Percentiles rank a stretch among this genome's conserved stretches.
Conservation (phyloP, 768 basidiomycete genomes). For the Cyclocybe cylindracea region DNA sequence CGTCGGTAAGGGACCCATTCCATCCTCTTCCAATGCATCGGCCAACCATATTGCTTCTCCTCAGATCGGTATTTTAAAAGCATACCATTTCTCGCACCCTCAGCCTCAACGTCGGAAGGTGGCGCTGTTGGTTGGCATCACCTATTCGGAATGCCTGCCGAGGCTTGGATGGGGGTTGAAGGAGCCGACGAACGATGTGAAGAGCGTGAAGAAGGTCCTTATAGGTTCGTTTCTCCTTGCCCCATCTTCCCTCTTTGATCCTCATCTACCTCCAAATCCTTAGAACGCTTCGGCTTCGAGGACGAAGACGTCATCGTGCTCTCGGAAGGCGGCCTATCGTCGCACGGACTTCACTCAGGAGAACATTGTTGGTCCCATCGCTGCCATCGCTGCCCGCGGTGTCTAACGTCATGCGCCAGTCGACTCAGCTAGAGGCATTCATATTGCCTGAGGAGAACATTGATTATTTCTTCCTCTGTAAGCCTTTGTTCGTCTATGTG, state of each 20-base stretch:
- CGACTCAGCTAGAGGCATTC: not conserved
- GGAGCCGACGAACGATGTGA: slow-evolving; percentile 5
- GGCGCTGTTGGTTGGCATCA: slow-evolving; percentile 15
- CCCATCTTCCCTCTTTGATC: no score
- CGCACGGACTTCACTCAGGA: not conserved
- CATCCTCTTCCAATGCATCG: no score
- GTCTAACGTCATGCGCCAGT: not conserved
- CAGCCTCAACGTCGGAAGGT: not conserved
- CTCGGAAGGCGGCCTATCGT: not conserved
- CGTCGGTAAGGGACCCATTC: no score
- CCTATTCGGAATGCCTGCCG: not conserved
- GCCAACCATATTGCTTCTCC: no score
- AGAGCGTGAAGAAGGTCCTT: slow-evolving; percentile 2
- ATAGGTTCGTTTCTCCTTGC: slow-evolving; percentile 3
- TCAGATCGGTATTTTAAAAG: no score
- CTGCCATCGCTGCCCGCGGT: not conserved
- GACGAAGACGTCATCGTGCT: slow-evolving; percentile 4
- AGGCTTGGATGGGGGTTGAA: not conserved
- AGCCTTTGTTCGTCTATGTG: not conserved
- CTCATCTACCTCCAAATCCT: not conserved
- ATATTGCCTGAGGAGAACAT: not conserved
- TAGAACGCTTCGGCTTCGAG: slow-evolving; percentile 1
- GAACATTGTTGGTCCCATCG: slow-evolving; percentile 6
- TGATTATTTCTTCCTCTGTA: slow-evolving; percentile 11
- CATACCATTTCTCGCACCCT: no score